These are phyloP conservation scores for Agrocybe pediades DNA, from an alignment of 768 basidiomycete genomes.

Conservation along the genomic window DNA sequence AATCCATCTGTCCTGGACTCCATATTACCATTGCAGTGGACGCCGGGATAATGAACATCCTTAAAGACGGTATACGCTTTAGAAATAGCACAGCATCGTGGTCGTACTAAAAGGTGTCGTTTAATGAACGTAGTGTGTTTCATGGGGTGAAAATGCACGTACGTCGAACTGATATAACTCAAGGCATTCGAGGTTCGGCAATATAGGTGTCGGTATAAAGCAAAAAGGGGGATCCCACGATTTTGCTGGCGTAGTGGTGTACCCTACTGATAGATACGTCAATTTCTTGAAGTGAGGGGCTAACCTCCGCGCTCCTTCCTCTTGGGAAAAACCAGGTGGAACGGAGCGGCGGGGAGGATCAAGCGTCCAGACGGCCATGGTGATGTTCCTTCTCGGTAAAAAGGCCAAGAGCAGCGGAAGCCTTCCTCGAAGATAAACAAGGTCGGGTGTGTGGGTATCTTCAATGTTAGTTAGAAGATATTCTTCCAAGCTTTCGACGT, in stretches of 20 bases:
- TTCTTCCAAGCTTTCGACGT: no score
- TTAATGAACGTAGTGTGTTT: no score
- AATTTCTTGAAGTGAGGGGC: background rate
- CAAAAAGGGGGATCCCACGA: background rate
- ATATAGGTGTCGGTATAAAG: background rate
- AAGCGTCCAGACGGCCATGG: background rate
- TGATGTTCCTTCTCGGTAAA: background rate
- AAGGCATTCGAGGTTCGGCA: background rate
- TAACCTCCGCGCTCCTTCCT: background rate
- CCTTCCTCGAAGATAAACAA: background rate
- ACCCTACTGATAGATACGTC: constrained; percentile 3
- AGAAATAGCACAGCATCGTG: background rate
- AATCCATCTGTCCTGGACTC: background rate
- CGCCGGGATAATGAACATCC: background rate
- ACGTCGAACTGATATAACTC: background rate
- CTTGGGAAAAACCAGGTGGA: background rate
- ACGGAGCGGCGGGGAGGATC: background rate
- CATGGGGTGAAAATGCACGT: no score
- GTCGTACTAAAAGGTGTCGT: background rate
- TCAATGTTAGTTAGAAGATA: background rate
- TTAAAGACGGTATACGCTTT: background rate
- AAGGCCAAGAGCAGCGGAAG: background rate
- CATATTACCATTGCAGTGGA: background rate
- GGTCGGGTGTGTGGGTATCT: background rate
- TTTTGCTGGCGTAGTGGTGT: background rate